Percentiles rank a stretch among this genome's conserved stretches.
Evolutionary conservation across 2,329 filamentous ascomycete species (phyloP).

Genomic region (Anisogramma anomala): DNA sequence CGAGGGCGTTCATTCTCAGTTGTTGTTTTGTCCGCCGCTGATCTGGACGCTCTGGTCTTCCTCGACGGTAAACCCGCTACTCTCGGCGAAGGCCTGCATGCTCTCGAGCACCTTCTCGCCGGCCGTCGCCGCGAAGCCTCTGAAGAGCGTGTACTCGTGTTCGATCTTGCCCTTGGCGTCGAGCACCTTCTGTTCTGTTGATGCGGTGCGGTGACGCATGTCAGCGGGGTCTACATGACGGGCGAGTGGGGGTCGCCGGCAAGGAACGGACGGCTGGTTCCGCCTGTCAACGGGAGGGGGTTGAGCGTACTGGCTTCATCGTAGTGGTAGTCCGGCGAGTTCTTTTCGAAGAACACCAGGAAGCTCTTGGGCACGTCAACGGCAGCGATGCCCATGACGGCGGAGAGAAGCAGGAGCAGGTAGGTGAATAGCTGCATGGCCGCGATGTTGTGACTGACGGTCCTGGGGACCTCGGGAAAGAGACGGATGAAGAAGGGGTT

Average conservation of each 20-base stretch:
- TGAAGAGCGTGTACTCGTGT: conserved; percentile 61
- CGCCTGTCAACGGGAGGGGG: not conserved
- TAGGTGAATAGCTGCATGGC: conserved; percentile 53
- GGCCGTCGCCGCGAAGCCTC: conserved; percentile 67
- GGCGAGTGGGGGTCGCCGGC: not conserved
- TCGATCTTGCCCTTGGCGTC: conserved; percentile 66
- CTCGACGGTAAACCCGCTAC: conserved; percentile 58
- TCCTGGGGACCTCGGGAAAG: too few relatives aligned
- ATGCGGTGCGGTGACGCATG: not conserved
- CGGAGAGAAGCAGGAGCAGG: conserved; percentile 43
- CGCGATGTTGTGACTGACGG: conserved; percentile 13
- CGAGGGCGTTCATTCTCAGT: not conserved
- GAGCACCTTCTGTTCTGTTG: conserved; percentile 48
- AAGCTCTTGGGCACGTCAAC: conserved; percentile 60
- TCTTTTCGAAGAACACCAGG: conserved; percentile 64
- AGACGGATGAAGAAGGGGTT: too few relatives aligned
- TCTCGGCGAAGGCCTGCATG: conserved; percentile 49
- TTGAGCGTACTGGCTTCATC: conserved; percentile 47
- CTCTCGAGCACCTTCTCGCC: conserved; percentile 57
- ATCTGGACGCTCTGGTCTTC: conserved; percentile 59
- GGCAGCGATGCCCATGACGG: conserved; percentile 46
- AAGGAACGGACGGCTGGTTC: not conserved
- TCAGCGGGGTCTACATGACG: not conserved
- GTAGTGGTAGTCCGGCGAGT: conserved; percentile 57
- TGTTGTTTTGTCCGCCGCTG: conserved; percentile 6